Evolutionary conservation across 192 early-diverging fungal species (phyloP).

Genomic region (Diversispora eburnea): DNA sequence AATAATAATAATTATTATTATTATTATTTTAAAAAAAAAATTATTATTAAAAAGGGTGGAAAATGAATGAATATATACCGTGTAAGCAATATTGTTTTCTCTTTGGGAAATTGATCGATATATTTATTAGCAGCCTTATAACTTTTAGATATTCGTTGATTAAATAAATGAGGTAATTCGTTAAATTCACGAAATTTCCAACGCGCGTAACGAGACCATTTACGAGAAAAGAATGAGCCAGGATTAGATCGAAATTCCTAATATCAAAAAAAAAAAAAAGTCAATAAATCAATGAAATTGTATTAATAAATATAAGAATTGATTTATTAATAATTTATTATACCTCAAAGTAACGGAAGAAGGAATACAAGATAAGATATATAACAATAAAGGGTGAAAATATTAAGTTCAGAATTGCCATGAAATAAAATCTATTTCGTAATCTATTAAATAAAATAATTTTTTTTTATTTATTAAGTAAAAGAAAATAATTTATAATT

Average conservation of each 20-base stretch:
- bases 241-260: constrained; percentile 83
- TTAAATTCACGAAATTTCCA: constrained; percentile 98
- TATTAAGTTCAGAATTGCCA: constrained; percentile 82
- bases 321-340: constrained; percentile 10
- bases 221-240: constrained; percentile 69
- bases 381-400: constrained; percentile 86
- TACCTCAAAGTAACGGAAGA: constrained; percentile 95
- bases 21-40: too few relatives aligned
- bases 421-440: constrained; percentile 75
- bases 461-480: constrained; percentile 35
- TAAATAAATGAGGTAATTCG: constrained; percentile 90
- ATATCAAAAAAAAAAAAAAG: constrained; percentile 18
- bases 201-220: constrained; percentile 79
- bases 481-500: neutral
- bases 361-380: constrained; percentile 75
- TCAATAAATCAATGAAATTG: neutral
- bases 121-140: constrained; percentile 78
- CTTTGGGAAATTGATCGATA: constrained; percentile 86
- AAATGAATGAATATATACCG: constrained; percentile 39
- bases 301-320: neutral
- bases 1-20: too few relatives aligned
- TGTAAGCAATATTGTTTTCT: constrained; percentile 71
- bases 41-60: too few relatives aligned
- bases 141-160: constrained; percentile 67
- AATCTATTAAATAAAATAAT: constrained; percentile 39